Base-by-base conservation (phyloP, 1,139 yeast species). In the Hemisphaericaspora lyxosophila region DNA sequence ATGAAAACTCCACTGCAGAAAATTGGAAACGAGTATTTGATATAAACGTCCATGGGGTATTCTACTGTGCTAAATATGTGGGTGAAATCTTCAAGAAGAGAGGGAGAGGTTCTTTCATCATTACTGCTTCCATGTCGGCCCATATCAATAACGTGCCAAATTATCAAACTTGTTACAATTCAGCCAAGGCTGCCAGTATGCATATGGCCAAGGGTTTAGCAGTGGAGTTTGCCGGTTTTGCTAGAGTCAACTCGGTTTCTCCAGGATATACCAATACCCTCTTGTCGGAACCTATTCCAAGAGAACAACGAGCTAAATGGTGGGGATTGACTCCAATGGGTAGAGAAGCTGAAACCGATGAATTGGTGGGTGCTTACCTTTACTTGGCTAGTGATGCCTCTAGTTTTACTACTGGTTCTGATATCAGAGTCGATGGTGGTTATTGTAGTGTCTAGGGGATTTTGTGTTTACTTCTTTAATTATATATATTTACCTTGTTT, bases 81-180 rank as follows among this genome's bases (percentile, higher is more conserved):
- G 81, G 77, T 18, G 60, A 70, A 35, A 60, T 77, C 43, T 75
- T 78, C 54, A 62, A 67, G 46, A 59, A 62, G 41, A 70, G 76
- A 50, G 65, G 66, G 7, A 56, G 55, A 35, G 83, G 81, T 12
- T 74, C 82, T n/a, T 72, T 80, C 51, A 75, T 80, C 52, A 67
- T 78, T 48, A 79, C 85, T 11, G 80, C 82, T 5, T 78, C 84
- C 7, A 77, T 79, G 67, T 80, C 80, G 5, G 84, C 79, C 1
- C 70, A 73, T 49, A 67, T 78, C 33, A 75, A 72, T 36, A 78
- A 78, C 53, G 67, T 71, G 32, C 82, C 80, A 12, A 73, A 73
- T 52, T 65, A 71, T 46, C 79, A 78, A 61, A 67, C 79, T 20
- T 77, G 81, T 13, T 78, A 78, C 54, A 77, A 75, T 48, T 73